These are phyloP conservation scores for Craterostigma plantagineum DNA, from an alignment of 257 asterid species.

Conservation along the genomic window DNA sequence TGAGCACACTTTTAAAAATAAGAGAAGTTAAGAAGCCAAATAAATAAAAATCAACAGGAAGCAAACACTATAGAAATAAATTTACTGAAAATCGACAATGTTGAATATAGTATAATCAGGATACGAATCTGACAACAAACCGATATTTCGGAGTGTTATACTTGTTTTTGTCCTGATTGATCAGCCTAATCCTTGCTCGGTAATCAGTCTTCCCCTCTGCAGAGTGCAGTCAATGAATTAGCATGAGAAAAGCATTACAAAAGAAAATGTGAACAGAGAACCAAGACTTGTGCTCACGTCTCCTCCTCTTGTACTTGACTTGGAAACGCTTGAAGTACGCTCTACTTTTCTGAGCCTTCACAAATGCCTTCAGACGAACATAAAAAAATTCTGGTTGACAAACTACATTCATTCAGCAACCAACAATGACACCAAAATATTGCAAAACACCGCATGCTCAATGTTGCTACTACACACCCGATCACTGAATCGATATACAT, in stretches of 20 bases:
- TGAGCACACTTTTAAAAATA: too few species aligned
- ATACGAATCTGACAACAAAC: slow-evolving; percentile 64
- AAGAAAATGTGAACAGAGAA: neutral
- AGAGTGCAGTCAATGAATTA: neutral
- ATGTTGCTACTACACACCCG: too few species aligned
- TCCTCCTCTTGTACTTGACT: slow-evolving; percentile 62
- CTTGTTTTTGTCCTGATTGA: slow-evolving; percentile 80
- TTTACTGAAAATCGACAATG: neutral
- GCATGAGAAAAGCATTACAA: neutral
- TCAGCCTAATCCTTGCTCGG: slow-evolving; percentile 63
- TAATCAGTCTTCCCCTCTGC: slow-evolving; percentile 85
- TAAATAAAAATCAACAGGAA: too few species aligned
- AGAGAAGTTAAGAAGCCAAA: too few species aligned
- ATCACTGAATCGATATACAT: too few species aligned
- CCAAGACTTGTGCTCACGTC: slow-evolving; percentile 19
- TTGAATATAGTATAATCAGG: slow-evolving; percentile 9
- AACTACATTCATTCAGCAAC: neutral
- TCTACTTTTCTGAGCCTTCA: slow-evolving; percentile 37
- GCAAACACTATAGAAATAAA: neutral
- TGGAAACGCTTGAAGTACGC: slow-evolving; percentile 61
- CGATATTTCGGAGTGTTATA: slow-evolving; percentile 75
- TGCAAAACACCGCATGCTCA: too few species aligned
- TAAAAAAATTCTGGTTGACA: neutral
- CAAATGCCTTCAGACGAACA: slow-evolving; percentile 19
- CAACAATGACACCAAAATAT: neutral